phyloP scores from a whole-genome alignment of 768 basidiomycete genomes.

The Trametes cinnabarina region DNA sequence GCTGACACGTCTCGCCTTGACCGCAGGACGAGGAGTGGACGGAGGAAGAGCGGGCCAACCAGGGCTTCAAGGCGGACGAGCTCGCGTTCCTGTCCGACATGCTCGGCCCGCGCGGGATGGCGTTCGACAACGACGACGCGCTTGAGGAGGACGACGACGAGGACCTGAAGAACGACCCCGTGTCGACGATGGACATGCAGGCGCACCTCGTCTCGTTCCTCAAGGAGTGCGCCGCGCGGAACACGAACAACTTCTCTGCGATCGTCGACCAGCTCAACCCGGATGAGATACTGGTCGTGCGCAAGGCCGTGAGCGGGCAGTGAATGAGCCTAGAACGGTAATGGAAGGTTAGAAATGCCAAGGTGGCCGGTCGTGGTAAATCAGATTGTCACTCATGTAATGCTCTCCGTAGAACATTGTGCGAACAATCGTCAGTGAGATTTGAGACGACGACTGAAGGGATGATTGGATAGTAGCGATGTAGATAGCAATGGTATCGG shows the following conservation, averaged over 20 bases:
- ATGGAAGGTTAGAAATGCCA: background rate
- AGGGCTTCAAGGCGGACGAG: constrained; percentile 66
- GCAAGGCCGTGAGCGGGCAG: constrained; percentile 38
- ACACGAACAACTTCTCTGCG: constrained; percentile 59
- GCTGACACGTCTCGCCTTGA: background rate
- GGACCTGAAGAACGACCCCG: constrained; percentile 81
- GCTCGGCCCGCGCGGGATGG: constrained; percentile 72
- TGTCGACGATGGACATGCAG: constrained; percentile 82
- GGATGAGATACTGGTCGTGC: constrained; percentile 71
- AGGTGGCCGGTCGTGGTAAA: no score
- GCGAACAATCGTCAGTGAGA: no score
- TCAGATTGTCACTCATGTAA: no score
- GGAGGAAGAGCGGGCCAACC: constrained; percentile 68
- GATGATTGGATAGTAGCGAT: no score
- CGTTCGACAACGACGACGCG: constrained; percentile 78
- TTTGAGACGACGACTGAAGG: no score
- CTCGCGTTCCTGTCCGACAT: constrained; percentile 82
- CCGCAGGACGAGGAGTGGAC: constrained; percentile 87
- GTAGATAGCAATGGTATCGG: no score
- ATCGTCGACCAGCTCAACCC: constrained; percentile 64
- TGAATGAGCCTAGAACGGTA: background rate
- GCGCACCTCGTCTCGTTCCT: constrained; percentile 70
- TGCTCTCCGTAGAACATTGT: no score
- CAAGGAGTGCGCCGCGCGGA: constrained; percentile 60
- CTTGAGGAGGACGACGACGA: constrained; percentile 77